These are phyloP conservation scores for Escallonia herrerae DNA, from an alignment of 129 eudicot genomes.

Conservation along the genomic window DNA sequence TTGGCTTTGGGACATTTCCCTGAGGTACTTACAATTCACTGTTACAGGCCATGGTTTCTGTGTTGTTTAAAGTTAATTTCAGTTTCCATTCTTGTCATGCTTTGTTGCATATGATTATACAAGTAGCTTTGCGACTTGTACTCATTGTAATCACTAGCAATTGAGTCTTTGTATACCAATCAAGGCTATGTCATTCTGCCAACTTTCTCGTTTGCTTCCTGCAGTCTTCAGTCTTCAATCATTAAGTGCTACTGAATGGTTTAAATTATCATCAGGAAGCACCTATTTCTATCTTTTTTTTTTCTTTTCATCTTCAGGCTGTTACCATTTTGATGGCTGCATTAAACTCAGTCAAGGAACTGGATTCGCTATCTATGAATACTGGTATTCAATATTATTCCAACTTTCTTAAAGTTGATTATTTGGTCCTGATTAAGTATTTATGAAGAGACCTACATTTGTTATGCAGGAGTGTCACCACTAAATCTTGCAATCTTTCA, in stretches of 20 bases:
- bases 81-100: background rate
- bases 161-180: too few relatives aligned
- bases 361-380: slow-evolving; percentile 49
- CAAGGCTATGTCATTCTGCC: too few relatives aligned
- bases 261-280: too few relatives aligned
- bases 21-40: slow-evolving; percentile 39
- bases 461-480: slow-evolving; percentile 54
- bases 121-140: background rate
- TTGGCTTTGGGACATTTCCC: slow-evolving; percentile 78
- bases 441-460: background rate
- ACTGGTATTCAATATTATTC: slow-evolving; percentile 36
- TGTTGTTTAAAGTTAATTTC: background rate
- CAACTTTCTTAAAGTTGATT: slow-evolving; percentile 3
- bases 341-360: slow-evolving; percentile 76
- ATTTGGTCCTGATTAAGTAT: background rate
- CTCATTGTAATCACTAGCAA: background rate
- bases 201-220: too few relatives aligned
- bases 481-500: slow-evolving; percentile 91
- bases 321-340: slow-evolving; percentile 70
- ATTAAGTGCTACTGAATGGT: too few relatives aligned
- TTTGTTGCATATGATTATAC: background rate
- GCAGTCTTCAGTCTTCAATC: too few relatives aligned
- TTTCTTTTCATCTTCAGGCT: slow-evolving; percentile 41
- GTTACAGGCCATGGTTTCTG: background rate
- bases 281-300: background rate